A percentile compares a stretch with the other conserved stretches of the same genome.
phyloP scores from a whole-genome alignment of 495 filamentous ascomycete genomes.

The Hypoxylon subgilvum region DNA sequence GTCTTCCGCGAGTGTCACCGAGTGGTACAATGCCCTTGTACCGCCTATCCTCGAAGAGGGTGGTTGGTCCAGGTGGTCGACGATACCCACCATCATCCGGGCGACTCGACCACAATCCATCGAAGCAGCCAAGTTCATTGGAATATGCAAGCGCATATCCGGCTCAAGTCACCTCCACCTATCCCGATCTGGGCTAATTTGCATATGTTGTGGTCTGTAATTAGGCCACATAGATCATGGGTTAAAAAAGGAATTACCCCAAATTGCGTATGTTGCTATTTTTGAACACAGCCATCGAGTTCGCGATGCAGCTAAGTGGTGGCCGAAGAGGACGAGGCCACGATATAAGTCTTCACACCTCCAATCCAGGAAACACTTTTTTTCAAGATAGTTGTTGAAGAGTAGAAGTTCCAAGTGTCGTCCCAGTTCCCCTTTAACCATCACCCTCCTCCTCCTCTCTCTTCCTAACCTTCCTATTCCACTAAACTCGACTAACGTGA shows the following conservation, averaged over 20 bases:
- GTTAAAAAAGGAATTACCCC: slow-evolving; percentile 46
- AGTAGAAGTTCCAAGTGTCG: slow-evolving; percentile 56
- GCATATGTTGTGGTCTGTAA: slow-evolving; percentile 43
- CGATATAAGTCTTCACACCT: slow-evolving; percentile 59
- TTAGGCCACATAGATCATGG: slow-evolving; percentile 43
- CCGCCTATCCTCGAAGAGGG: slow-evolving; percentile 30
- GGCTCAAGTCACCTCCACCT: slow-evolving; percentile 37
- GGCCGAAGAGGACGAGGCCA: slow-evolving; percentile 41
- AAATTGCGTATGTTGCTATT: slow-evolving; percentile 45
- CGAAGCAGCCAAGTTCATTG: slow-evolving; percentile 49
- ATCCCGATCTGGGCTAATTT: slow-evolving; percentile 43
- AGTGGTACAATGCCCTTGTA: slow-evolving; percentile 43
- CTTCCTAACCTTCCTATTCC: slow-evolving; percentile 26
- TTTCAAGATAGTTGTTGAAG: slow-evolving; percentile 41
- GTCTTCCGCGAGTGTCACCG: slow-evolving; percentile 43
- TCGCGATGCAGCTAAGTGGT: slow-evolving; percentile 39
- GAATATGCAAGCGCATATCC: slow-evolving; percentile 54
- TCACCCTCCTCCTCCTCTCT: slow-evolving; percentile 44
- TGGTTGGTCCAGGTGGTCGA: slow-evolving; percentile 47
- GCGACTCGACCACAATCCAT: slow-evolving; percentile 43
- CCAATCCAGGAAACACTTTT: slow-evolving; percentile 42
- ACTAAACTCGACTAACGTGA: slow-evolving; percentile 50
- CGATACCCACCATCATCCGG: slow-evolving; percentile 36
- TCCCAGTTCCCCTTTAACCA: slow-evolving; percentile 48
- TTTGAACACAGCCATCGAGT: slow-evolving; percentile 42